Evolutionary conservation across 495 filamentous ascomycete genomes (phyloP).

Genomic region (Neurospora tetraspora): DNA sequence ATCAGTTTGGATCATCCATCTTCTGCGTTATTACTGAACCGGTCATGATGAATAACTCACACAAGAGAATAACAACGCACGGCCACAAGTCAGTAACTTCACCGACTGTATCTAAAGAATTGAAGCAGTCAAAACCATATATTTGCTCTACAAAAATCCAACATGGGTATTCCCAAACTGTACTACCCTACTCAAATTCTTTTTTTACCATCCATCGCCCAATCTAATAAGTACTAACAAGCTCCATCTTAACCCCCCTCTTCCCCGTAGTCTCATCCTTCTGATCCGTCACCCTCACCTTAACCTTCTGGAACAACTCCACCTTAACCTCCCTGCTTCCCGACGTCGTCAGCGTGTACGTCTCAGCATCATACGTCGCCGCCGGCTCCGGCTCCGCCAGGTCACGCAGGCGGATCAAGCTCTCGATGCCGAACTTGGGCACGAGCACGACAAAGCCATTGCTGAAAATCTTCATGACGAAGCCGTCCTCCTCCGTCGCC

Average conservation of each 20-base stretch:
- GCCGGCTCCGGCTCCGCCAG: constrained; percentile 66
- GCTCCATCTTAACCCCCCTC: constrained; percentile 67
- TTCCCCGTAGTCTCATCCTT: constrained; percentile 92
- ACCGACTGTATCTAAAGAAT: too few species aligned
- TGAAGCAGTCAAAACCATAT: not conserved
- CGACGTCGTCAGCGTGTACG: constrained; percentile 56
- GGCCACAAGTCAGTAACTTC: too few species aligned
- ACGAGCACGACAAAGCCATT: constrained; percentile 97
- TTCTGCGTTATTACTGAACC: too few species aligned
- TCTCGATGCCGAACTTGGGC: constrained; percentile 89
- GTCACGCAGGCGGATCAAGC: constrained; percentile 76
- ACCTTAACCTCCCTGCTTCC: constrained; percentile 49
- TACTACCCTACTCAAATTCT: not conserved
- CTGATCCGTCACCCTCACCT: constrained; percentile 78
- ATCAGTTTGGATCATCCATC: too few species aligned
- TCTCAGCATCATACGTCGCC: constrained; percentile 71
- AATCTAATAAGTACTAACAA: constrained; percentile 34
- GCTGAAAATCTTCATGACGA: constrained; percentile 91
- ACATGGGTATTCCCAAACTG: not conserved
- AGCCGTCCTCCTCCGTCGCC: constrained; percentile 76
- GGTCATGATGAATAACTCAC: too few species aligned
- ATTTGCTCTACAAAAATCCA: not conserved
- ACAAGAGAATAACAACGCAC: too few species aligned
- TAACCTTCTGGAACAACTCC: constrained; percentile 83
- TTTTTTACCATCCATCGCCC: not conserved